A percentile compares a stretch with the other conserved stretches of the same genome.
Evolutionary conservation across 208 protist species (phyloP).

Genomic region (Balamuthia mandrillaris): DNA sequence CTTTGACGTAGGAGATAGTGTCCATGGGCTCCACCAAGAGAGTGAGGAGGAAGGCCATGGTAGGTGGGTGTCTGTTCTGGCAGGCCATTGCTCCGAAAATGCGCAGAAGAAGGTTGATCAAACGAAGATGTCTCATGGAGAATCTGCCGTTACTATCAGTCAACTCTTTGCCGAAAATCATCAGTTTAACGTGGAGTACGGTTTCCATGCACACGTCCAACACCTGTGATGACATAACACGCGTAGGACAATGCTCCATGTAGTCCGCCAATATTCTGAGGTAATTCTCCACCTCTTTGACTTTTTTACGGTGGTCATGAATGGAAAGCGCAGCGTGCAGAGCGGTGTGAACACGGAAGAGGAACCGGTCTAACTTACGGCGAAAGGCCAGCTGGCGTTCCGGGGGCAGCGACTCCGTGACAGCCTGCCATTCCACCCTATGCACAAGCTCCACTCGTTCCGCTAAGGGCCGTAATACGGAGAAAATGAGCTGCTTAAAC

Average conservation of each 20-base stretch:
- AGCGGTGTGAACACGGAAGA: conserved; percentile 4
- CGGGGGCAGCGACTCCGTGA: background rate
- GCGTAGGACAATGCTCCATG: conserved; percentile 11
- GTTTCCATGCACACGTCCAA: conserved; percentile 35
- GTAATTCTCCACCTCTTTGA: conserved; percentile 11
- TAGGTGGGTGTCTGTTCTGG: too few species aligned
- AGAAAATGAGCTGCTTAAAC: conserved; percentile 9
- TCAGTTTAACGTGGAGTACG: background rate
- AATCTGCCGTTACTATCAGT: background rate
- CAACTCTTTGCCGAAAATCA: background rate
- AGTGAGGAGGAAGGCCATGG: background rate
- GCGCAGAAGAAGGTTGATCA: background rate
- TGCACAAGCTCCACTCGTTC: conserved; percentile 21
- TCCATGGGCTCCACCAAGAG: background rate
- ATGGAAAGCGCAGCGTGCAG: background rate
- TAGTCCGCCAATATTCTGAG: conserved; percentile 25
- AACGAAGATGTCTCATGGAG: background rate
- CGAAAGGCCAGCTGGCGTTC: background rate
- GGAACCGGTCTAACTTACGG: conserved; percentile 24
- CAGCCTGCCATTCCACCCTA: background rate
- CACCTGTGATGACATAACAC: conserved; percentile 32
- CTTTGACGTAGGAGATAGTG: background rate
- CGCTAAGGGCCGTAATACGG: background rate
- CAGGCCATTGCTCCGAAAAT: too few species aligned
- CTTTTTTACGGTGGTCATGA: background rate